phyloP scores from a whole-genome alignment of 2,329 filamentous ascomycete species.

The Microdochium trichocladiopsis region DNA sequence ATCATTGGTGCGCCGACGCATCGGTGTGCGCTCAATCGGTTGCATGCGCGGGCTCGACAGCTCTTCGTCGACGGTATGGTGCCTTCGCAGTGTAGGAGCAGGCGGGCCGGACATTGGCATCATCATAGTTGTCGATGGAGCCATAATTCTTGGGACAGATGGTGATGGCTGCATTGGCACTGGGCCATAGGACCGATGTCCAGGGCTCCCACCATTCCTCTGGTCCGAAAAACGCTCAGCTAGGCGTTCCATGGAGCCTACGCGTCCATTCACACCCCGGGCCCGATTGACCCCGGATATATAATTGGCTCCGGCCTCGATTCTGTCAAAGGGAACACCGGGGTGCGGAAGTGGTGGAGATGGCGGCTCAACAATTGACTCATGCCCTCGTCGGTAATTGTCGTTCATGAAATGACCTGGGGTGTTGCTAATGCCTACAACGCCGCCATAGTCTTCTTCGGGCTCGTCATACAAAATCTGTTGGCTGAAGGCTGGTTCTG shows the following conservation, averaged over 20 bases:
- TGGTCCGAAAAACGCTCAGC: constrained; percentile 42
- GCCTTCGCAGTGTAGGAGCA: not conserved
- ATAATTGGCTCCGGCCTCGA: constrained; percentile 31
- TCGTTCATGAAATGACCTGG: constrained; percentile 55
- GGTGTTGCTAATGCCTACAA: constrained; percentile 41
- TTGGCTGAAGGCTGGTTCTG: constrained; percentile 33
- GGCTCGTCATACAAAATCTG: constrained; percentile 25
- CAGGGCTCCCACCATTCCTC: constrained; percentile 20
- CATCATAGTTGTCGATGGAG: constrained; percentile 18
- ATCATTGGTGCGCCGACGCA: not conserved
- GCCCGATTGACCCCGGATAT: constrained; percentile 33
- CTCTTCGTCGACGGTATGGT: not conserved
- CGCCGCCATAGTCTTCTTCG: constrained; percentile 26
- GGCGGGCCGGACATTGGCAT: constrained; percentile 10
- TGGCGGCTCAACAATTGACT: constrained; percentile 26
- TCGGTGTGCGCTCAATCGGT: not conserved
- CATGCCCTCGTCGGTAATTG: constrained; percentile 38
- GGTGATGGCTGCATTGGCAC: constrained; percentile 16
- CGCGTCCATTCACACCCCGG: constrained; percentile 26
- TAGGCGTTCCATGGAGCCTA: constrained; percentile 39
- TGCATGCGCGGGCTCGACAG: not conserved
- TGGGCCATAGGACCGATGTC: constrained; percentile 13
- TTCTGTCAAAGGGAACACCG: constrained; percentile 24
- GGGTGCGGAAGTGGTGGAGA: constrained; percentile 17
- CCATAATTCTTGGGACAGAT: constrained; percentile 17